Evolutionary conservation across 768 basidiomycete species (phyloP), one percentile per base, ranked within the genome.

Genomic region (Leccinum barrowsii): DNA sequence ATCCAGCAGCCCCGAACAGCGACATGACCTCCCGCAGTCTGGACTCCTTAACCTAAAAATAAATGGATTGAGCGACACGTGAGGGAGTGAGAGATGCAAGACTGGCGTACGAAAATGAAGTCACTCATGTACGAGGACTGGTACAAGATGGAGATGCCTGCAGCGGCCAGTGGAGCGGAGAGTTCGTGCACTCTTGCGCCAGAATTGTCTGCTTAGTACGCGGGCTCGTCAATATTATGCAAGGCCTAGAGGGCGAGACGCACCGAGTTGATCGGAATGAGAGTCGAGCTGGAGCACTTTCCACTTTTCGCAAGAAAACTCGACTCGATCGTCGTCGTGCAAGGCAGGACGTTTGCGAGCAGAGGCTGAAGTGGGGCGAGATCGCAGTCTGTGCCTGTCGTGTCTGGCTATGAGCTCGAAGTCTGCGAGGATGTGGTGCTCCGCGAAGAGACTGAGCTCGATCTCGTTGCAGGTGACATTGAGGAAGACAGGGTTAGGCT

Each of bases 101-200:
- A 28, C 32, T 40, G 57, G 74, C 86, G 63, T 66, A 90, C 89
- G 62, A 92, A 85, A 57, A 92, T 88, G 67, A 87, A 91, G 71
- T 92, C 90, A 64, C 87, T 85, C 81, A 83, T 85, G 70, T 92
- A 91, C 2, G 89, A 89, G 5, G 87, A 89, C 67, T 90, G 87
- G 70, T 92, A 92, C 13, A 92, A 75, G 51, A 92, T 92, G 32
- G 87, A 89, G 37, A 92, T 90, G 3, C 88, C 87, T 37, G 85
- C 86, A 12, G 83, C 85, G 11, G 89, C 88, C 19, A 92, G 75
- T 32, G 86, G 87, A 15, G 86, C 85, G 21, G 90, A 90, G 32
- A 92, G 76, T 66, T 91, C 88, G 60, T 85, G 82, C 1, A 91
- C 84, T 49, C 90, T 80, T 19, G 86, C 84, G 12, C 89, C 88